phyloP scores from a whole-genome alignment of 1,139 yeast species.

The Debaryomycetaceae sp. region DNA sequence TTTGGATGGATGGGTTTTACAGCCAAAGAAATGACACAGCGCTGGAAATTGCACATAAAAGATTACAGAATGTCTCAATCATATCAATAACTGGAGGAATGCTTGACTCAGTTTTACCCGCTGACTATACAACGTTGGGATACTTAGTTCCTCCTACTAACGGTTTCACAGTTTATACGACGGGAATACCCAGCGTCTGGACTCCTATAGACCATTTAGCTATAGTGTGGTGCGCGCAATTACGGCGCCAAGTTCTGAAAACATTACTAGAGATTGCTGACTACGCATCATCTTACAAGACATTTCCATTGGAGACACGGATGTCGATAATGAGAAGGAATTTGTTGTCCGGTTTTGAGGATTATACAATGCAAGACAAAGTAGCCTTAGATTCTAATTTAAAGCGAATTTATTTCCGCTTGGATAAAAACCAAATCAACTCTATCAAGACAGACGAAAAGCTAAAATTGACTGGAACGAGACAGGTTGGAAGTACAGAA shows the following conservation, averaged over 20 bases:
- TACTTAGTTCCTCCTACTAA: slow-evolving; percentile 67
- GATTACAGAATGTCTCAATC: slow-evolving; percentile 50
- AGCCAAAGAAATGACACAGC: slow-evolving; percentile 14
- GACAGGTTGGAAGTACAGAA: slow-evolving; percentile 6
- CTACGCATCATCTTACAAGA: slow-evolving; percentile 36
- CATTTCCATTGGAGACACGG: slow-evolving; percentile 50
- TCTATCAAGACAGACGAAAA: neutral
- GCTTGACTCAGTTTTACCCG: slow-evolving; percentile 78
- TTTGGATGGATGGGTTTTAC: slow-evolving; percentile 68
- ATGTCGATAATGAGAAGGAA: slow-evolving; percentile 52
- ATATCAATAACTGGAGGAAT: slow-evolving; percentile 92
- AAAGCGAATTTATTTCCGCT: slow-evolving; percentile 3
- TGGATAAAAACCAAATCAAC: slow-evolving; percentile 2
- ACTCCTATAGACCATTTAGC: slow-evolving; percentile 94
- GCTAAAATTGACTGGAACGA: slow-evolving; percentile 14
- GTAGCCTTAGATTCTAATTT: neutral
- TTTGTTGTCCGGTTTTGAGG: slow-evolving; percentile 62
- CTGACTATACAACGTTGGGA: slow-evolving; percentile 83
- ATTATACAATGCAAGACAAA: slow-evolving; percentile 24
- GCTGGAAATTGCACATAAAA: slow-evolving; percentile 29
- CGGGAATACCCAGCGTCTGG: slow-evolving; percentile 91
- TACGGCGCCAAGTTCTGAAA: slow-evolving; percentile 61
- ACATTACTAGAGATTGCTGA: slow-evolving; percentile 62
- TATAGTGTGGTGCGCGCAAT: slow-evolving; percentile 94
- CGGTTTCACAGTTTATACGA: slow-evolving; percentile 81